phyloP scores from a whole-genome alignment of 2,329 filamentous ascomycete species.

The Clarireedia monteithiana region DNA sequence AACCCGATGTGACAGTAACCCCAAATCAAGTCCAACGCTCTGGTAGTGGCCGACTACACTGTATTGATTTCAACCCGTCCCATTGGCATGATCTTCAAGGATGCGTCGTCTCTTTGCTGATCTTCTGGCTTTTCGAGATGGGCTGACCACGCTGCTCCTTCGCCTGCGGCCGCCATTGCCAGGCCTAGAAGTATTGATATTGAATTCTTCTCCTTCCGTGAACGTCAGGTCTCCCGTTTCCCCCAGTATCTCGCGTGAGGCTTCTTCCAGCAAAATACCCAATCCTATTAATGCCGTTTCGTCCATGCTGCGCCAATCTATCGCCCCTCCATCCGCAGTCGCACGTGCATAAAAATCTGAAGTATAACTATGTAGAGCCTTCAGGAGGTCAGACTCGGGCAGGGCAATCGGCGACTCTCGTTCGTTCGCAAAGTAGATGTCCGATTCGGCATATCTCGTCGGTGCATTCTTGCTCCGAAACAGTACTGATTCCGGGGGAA shows the following conservation, averaged over 20 bases:
- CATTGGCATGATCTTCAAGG: slow-evolving; percentile 1
- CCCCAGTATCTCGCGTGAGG: slow-evolving; percentile 52
- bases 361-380: slow-evolving; percentile 59
- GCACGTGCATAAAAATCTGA: slow-evolving; percentile 53
- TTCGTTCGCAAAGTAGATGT: slow-evolving; percentile 62
- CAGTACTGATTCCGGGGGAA: slow-evolving; percentile 64
- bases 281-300: slow-evolving; percentile 71
- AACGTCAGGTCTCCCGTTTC: slow-evolving; percentile 63
- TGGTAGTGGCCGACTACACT: slow-evolving; percentile 1
- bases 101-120: slow-evolving; percentile 4
- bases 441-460: slow-evolving; percentile 59
- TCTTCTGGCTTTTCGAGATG: neutral
- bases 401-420: slow-evolving; percentile 45
- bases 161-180: neutral
- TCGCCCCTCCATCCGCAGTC: slow-evolving; percentile 22
- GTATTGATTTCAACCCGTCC: neutral
- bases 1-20: slow-evolving; percentile 5
- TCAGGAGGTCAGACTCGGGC: slow-evolving; percentile 62
- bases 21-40: neutral
- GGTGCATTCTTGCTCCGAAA: slow-evolving; percentile 59
- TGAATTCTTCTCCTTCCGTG: slow-evolving; percentile 43
- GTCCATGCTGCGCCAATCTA: slow-evolving; percentile 56
- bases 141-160: neutral
- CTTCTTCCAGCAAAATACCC: slow-evolving; percentile 69
- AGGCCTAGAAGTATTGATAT: neutral